phyloP scores from a whole-genome alignment of 495 filamentous ascomycete species.

The Neurospora sp. region DNA sequence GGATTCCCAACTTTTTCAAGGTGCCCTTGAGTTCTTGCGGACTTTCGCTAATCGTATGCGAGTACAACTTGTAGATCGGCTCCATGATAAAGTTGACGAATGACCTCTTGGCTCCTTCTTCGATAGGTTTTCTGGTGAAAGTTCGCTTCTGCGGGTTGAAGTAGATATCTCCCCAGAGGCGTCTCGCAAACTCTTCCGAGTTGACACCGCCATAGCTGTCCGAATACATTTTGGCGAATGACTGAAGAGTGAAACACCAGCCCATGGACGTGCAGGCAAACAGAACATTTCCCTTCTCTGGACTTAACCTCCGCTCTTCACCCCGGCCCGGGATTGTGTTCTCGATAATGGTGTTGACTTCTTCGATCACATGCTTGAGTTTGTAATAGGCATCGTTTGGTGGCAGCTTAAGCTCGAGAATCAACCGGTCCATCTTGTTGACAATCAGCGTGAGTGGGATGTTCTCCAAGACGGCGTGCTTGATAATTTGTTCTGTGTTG shows the following conservation, averaged over 20 bases:
- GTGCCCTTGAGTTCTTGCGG: slow-evolving; percentile 78
- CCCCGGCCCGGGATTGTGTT: slow-evolving; percentile 76
- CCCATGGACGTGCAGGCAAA: slow-evolving; percentile 90
- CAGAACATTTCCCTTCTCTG: slow-evolving; percentile 93
- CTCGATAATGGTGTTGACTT: slow-evolving; percentile 94
- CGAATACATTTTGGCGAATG: slow-evolving; percentile 93
- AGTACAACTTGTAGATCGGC: slow-evolving; percentile 95
- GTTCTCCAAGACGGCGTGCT: slow-evolving; percentile 83
- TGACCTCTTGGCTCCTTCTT: slow-evolving; percentile 69
- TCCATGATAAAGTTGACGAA: slow-evolving; percentile 95
- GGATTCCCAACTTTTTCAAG: slow-evolving; percentile 69
- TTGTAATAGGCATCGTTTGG: slow-evolving; percentile 98
- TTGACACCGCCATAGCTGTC: slow-evolving; percentile 77
- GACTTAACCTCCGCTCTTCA: slow-evolving; percentile 71
- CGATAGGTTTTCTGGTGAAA: slow-evolving; percentile 78
- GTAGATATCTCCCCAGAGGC: slow-evolving; percentile 96
- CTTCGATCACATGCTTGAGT: slow-evolving; percentile 92
- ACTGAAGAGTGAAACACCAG: slow-evolving; percentile 91
- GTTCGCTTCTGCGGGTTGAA: slow-evolving; percentile 84
- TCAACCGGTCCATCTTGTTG: slow-evolving; percentile 95
- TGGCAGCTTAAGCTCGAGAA: slow-evolving; percentile 88
- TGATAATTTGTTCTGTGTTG: slow-evolving; percentile 94
- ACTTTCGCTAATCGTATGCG: slow-evolving; percentile 87
- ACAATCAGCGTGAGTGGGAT: slow-evolving; percentile 81
- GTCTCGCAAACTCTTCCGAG: slow-evolving; percentile 60